Percentiles rank a stretch among this genome's conserved stretches.
These are phyloP conservation scores for Posidonia oceanica DNA, from an alignment of 116 monocot genomes.

Conservation along the genomic window DNA sequence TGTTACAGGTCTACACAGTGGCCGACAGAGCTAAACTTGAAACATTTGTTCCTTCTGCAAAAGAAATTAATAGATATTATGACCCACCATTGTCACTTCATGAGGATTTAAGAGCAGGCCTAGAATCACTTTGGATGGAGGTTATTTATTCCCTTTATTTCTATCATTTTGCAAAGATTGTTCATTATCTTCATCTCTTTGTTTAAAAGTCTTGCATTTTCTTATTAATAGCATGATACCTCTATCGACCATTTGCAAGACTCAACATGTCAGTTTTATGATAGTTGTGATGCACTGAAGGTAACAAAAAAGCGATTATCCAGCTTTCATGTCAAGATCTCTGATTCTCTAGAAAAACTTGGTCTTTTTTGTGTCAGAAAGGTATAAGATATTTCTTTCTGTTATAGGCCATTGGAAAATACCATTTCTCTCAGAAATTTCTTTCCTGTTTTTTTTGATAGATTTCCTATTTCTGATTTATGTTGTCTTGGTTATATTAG, in stretches of 20 bases:
- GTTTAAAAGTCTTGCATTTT: not conserved
- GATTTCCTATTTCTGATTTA: not conserved
- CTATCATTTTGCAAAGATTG: not conserved
- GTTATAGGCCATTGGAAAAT: not conserved
- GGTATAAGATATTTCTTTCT: slow-evolving; percentile 22
- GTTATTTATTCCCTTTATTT: slow-evolving; percentile 11
- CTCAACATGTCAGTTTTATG: slow-evolving; percentile 21
- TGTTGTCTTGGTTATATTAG: slow-evolving; percentile 17
- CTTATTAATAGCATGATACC: slow-evolving; percentile 45
- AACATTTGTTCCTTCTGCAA: slow-evolving; percentile 42
- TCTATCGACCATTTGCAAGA: slow-evolving; percentile 27
- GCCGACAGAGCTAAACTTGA: slow-evolving; percentile 62
- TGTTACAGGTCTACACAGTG: slow-evolving; percentile 58
- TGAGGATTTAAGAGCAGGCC: slow-evolving; percentile 33
- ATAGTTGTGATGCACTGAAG: slow-evolving; percentile 29
- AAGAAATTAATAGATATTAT: slow-evolving; percentile 57
- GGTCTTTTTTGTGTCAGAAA: slow-evolving; percentile 66
- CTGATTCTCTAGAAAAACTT: slow-evolving; percentile 64
- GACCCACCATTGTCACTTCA: slow-evolving; percentile 25
- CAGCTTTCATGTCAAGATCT: slow-evolving; percentile 41
- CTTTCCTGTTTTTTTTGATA: not conserved
- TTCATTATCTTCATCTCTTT: not conserved
- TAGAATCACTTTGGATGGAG: slow-evolving; percentile 34
- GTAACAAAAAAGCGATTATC: slow-evolving; percentile 33
- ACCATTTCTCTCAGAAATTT: not conserved